Percentiles rank a stretch among this genome's conserved stretches.
These are phyloP conservation scores for Fraxinus xanthoxyloides DNA, from an alignment of 305 asterid species.

Conservation along the genomic window DNA sequence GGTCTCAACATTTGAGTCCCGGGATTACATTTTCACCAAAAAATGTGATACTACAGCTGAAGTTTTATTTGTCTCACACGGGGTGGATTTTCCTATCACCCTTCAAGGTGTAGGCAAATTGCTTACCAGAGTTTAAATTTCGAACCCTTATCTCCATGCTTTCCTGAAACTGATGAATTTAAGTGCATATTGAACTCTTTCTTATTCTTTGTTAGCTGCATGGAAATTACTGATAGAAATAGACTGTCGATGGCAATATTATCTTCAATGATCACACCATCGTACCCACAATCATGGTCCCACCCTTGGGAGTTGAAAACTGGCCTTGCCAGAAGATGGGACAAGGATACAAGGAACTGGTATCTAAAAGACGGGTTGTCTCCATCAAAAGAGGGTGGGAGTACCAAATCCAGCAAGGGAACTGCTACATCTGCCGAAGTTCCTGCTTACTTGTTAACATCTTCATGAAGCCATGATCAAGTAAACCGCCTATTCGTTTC, in stretches of 20 bases:
- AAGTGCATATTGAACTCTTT: constrained; percentile 30
- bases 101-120: constrained; percentile 30
- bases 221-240: constrained; percentile 31
- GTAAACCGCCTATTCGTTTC: background rate
- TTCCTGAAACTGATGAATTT: constrained; percentile 32
- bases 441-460: constrained; percentile 22
- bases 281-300: constrained; percentile 45
- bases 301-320: constrained; percentile 32
- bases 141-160: constrained; percentile 30
- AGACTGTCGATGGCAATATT: constrained; percentile 20
- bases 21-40: too few relatives aligned
- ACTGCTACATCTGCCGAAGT: constrained; percentile 13
- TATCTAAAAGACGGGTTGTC: constrained; percentile 32
- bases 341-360: constrained; percentile 21
- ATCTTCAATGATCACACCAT: constrained; percentile 35
- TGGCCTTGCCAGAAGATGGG: constrained; percentile 29
- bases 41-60: too few relatives aligned
- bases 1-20: too few relatives aligned
- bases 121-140: constrained; percentile 30
- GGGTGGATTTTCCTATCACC: constrained; percentile 24
- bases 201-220: constrained; percentile 40
- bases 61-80: background rate
- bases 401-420: constrained; percentile 34
- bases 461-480: constrained; percentile 15
- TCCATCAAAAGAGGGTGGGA: constrained; percentile 38